phyloP scores from a whole-genome alignment of 768 basidiomycete genomes.

The Rhizopogon rudus region DNA sequence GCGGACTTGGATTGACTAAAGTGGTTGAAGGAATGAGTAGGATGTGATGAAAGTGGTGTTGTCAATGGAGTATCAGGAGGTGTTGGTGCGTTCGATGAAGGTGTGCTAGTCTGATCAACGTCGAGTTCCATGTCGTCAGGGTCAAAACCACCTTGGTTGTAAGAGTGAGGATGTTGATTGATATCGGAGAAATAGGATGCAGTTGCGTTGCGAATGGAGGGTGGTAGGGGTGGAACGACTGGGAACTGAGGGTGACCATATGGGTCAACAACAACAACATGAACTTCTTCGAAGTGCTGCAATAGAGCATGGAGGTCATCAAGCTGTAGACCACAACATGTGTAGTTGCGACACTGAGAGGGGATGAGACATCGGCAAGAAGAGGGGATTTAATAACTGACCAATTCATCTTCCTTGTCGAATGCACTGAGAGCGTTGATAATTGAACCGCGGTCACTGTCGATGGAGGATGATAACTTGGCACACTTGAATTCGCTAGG shows the following conservation, averaged over 20 bases:
- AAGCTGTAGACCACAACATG: slow-evolving; percentile 80
- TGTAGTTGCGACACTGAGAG: slow-evolving; percentile 75
- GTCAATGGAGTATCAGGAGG: slow-evolving; percentile 42
- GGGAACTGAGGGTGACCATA: slow-evolving; percentile 29
- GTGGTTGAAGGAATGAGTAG: slow-evolving; percentile 26
- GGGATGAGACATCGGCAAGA: background rate
- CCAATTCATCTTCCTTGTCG: slow-evolving; percentile 70
- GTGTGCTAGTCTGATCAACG: slow-evolving; percentile 50
- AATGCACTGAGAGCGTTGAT: slow-evolving; percentile 63
- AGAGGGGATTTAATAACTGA: slow-evolving; percentile 28
- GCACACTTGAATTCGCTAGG: slow-evolving; percentile 43
- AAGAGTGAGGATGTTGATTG: slow-evolving; percentile 18
- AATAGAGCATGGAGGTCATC: slow-evolving; percentile 78
- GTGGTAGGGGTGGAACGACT: slow-evolving; percentile 25
- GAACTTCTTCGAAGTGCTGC: slow-evolving; percentile 89
- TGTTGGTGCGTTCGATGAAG: slow-evolving; percentile 35
- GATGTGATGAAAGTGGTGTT: slow-evolving; percentile 34
- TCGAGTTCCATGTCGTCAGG: slow-evolving; percentile 83
- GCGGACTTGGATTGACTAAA: slow-evolving; percentile 24
- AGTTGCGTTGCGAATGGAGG: slow-evolving; percentile 28
- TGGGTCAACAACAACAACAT: slow-evolving; percentile 70
- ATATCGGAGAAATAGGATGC: slow-evolving; percentile 23
- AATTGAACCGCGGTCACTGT: slow-evolving; percentile 54
- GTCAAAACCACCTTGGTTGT: slow-evolving; percentile 48
- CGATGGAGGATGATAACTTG: slow-evolving; percentile 48